phyloP scores from a whole-genome alignment of 495 filamentous ascomycete genomes.

The Annulohypoxylon maeteangense region DNA sequence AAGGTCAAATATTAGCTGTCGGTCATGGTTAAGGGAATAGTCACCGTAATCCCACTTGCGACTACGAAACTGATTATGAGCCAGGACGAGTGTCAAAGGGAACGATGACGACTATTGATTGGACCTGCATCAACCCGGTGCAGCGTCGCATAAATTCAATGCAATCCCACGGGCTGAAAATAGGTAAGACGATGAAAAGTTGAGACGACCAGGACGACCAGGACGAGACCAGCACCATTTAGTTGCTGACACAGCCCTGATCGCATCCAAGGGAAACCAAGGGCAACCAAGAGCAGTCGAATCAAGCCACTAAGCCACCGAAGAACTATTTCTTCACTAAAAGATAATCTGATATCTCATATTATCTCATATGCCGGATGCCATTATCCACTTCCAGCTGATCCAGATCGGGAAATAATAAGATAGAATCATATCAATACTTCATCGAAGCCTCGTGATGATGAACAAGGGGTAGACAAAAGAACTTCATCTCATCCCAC shows the following conservation, averaged over 20 bases:
- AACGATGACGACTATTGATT: constrained; percentile 13
- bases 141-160: constrained; percentile 43
- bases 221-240: not conserved
- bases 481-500: not conserved
- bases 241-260: constrained; percentile 33
- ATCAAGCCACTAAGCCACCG: constrained; percentile 4
- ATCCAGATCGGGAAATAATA: constrained; percentile 21
- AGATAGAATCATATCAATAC: not conserved
- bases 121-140: constrained; percentile 20
- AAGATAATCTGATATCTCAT: not conserved
- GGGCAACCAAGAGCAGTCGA: not conserved
- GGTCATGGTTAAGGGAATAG: not conserved
- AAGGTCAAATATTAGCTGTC: not conserved
- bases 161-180: constrained; percentile 44
- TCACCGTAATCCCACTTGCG: constrained; percentile 9
- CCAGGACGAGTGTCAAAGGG: constrained; percentile 29
- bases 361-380: constrained; percentile 5
- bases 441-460: constrained; percentile 11
- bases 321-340: not conserved
- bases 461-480: not conserved
- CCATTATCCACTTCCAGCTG: not conserved
- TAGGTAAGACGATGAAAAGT: constrained; percentile 24
- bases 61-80: constrained; percentile 38
- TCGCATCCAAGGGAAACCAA: not conserved
- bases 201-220: constrained; percentile 21